A percentile compares a stretch with the other conserved stretches of the same genome.
Evolutionary conservation across 139 green algal genomes (phyloP).

Genomic region (Chlamydomonas applanata): DNA sequence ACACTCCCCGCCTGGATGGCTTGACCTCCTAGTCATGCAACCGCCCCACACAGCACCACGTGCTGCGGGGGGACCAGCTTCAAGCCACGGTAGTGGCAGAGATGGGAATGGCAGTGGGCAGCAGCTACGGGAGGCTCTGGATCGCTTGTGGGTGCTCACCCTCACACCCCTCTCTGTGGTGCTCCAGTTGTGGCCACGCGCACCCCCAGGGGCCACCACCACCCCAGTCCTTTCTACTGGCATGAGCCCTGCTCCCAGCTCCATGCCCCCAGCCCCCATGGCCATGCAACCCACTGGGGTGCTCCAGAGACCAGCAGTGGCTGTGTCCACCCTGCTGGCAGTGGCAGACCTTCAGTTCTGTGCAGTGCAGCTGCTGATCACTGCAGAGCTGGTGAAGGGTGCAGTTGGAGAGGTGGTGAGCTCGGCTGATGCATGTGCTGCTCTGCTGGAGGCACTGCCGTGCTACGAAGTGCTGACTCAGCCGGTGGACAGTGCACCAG

Average conservation of each 20-base stretch:
- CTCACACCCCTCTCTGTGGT: neutral
- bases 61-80: too few species aligned
- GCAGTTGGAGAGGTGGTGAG: neutral
- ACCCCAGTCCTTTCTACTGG: neutral
- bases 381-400: neutral
- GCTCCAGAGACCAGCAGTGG: neutral
- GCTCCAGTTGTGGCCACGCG: neutral
- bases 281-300: neutral
- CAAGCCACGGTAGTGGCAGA: too few species aligned
- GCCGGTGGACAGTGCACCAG: neutral
- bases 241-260: neutral
- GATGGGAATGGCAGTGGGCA: too few species aligned
- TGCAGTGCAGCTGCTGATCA: constrained; percentile 6
- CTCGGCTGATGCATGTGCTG: neutral
- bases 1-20: too few species aligned
- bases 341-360: constrained; percentile 9
- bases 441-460: neutral
- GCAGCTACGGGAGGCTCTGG: too few species aligned
- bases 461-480: neutral
- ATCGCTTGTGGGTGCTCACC: too few species aligned
- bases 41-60: too few species aligned
- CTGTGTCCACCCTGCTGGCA: neutral
- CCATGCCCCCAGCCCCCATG: neutral
- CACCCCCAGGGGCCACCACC: neutral
- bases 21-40: too few species aligned